A percentile compares a stretch with the other conserved stretches of the same genome.
phyloP scores from a whole-genome alignment of 2,329 filamentous ascomycete species.

The Teratosphaeria viscida region DNA sequence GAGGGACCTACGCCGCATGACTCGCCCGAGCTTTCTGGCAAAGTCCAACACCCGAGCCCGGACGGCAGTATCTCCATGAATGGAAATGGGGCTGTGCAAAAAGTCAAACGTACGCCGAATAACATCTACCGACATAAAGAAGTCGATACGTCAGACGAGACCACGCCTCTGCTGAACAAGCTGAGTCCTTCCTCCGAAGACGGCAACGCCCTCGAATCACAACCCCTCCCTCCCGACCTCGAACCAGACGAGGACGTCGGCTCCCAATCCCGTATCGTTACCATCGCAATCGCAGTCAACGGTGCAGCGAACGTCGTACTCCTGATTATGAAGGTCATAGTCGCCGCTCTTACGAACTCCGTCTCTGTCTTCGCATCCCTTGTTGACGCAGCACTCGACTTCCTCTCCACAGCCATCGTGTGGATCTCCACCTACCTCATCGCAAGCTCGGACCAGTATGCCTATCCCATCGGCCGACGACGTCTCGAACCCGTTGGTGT shows the following conservation, averaged over 20 bases:
- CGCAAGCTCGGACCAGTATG: conserved; percentile 60
- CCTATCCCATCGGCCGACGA: conserved; percentile 67
- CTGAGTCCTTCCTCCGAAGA: conserved; percentile 24
- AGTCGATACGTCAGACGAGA: conserved; percentile 37
- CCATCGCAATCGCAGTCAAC: conserved; percentile 81
- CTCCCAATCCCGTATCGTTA: conserved; percentile 64
- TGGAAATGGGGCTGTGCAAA: conserved; percentile 23
- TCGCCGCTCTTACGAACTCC: conserved; percentile 67
- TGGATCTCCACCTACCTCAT: conserved; percentile 69
- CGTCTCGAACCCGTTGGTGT: conserved; percentile 71
- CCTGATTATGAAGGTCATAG: conserved; percentile 64
- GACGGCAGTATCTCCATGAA: neutral
- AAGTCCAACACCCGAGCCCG: neutral
- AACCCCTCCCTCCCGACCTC: conserved; percentile 54
- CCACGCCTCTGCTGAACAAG: conserved; percentile 49
- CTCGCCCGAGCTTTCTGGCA: conserved; percentile 7
- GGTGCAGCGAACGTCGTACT: conserved; percentile 66
- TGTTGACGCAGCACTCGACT: conserved; percentile 71
- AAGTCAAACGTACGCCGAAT: conserved; percentile 69
- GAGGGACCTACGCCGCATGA: conserved; percentile 36
- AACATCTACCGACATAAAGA: conserved; percentile 63
- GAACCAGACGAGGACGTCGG: conserved; percentile 57
- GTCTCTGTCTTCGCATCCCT: conserved; percentile 71
- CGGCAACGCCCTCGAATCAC: conserved; percentile 32
- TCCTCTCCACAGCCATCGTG: conserved; percentile 70